Evolutionary conservation across 257 asterid species (phyloP), one percentile per base, ranked within the genome.

Genomic region (Solanum paucissectum): DNA sequence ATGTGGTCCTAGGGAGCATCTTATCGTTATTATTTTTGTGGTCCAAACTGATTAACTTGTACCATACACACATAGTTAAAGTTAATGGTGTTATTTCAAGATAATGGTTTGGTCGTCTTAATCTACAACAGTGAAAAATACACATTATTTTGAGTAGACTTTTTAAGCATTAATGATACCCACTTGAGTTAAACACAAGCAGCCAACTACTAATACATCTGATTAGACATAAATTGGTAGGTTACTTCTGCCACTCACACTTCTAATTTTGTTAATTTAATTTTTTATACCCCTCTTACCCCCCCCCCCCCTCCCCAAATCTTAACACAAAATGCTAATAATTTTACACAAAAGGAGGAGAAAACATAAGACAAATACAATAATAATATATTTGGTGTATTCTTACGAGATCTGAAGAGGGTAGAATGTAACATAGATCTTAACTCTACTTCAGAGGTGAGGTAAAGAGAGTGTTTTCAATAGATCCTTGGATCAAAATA

Each of bases 1-100:
- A 75, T 44, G 88, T 86, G 88, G 88, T 46, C 88, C 88, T 86
- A 52, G 36, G 14, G 64, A 82, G 86, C 69, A 82, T 82, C 69
- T 49, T 32, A 42, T 55, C 36, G 69, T 40, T 18, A 62, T 85
- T 85, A 44, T 86, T 49, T 49, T 3, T 86, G 83, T 86, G 88
- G 88, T 86, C 88, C 88, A 46, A 12, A 44, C 32, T 46, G 1
- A 27, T 36, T 69, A 69, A 68, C 66, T 44, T 69, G 29, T 44
- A 42, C 25, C 66, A 16, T 33, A 66, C 10, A 55, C 33, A 38
- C 21, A 82, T 6, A 49, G 32, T 49, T 82, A 86, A 86, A 44
- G 46, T 86, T 42, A 69, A 9, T 86, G 83, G 34, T 74, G 42
- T 86, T 86, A 71, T 64, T 69, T 86, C 34, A 42, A 36, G 13